Conservation (phyloP, 129 eudicot genomes). For the Oenanthe sinensis region DNA sequence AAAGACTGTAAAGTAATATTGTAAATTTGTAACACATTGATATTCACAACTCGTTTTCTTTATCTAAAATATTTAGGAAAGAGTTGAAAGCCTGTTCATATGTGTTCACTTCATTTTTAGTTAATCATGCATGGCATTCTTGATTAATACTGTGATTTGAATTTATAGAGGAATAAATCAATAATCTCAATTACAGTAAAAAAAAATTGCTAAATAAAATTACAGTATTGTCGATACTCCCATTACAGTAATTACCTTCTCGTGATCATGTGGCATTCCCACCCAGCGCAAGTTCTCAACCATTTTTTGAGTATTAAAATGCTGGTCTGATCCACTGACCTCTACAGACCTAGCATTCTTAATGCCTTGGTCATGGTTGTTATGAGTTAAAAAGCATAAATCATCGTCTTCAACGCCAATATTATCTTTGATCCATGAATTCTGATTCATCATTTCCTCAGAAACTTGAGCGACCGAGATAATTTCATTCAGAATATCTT, state of each 20-base stretch:
- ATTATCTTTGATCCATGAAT: slow-evolving; percentile 44
- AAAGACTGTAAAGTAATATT: slow-evolving; percentile 40
- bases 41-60: neutral
- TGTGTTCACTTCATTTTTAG: neutral
- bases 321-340: slow-evolving; percentile 43
- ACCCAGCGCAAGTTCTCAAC: slow-evolving; percentile 81
- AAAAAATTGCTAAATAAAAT: neutral
- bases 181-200: neutral
- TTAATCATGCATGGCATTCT: neutral
- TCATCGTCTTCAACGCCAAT: slow-evolving; percentile 40
- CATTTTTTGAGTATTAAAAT: slow-evolving; percentile 34
- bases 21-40: neutral
- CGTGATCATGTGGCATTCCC: slow-evolving; percentile 68
- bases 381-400: slow-evolving; percentile 43
- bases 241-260: slow-evolving; percentile 34
- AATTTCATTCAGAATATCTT: slow-evolving; percentile 67
- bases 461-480: slow-evolving; percentile 84
- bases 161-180: neutral
- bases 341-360: slow-evolving; percentile 36
- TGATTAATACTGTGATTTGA: neutral
- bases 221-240: too few species aligned
- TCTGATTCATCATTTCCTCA: slow-evolving; percentile 56
- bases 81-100: neutral
- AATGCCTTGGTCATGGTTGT: slow-evolving; percentile 34
- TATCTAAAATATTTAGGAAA: neutral